Conservation (phyloP, 1,139 yeast species). For the Yamadazyma kanchanaburiensis region DNA sequence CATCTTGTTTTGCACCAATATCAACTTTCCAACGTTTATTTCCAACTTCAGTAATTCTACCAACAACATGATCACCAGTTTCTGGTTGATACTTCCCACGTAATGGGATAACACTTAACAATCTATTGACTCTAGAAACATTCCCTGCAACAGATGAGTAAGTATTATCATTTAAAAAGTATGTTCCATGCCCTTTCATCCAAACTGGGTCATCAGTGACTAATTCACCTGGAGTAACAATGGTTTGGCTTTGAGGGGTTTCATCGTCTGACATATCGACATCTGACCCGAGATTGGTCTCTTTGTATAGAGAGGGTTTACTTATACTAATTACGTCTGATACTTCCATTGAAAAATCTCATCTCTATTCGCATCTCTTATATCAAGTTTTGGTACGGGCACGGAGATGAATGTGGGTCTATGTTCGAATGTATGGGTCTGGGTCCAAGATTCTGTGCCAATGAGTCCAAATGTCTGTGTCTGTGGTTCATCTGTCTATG, state of each 20-base stretch:
- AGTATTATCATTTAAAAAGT: conserved; percentile 66
- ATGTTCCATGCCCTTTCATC: conserved; percentile 99
- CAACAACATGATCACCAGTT: conserved; percentile 94
- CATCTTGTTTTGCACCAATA: conserved; percentile 91
- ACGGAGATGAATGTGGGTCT: neutral
- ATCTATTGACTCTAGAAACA: conserved; percentile 79
- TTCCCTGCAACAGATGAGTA: conserved; percentile 93
- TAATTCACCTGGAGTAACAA: conserved; percentile 95
- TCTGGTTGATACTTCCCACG: conserved; percentile 88
- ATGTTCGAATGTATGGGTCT: no score
- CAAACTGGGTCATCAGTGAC: conserved; percentile 93
- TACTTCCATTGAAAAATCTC: conserved; percentile 23
- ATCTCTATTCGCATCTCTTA: neutral
- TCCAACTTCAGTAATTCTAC: conserved; percentile 92
- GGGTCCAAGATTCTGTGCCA: no score
- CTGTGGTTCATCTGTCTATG: no score
- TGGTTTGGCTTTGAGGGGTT: conserved; percentile 8
- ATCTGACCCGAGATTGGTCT: conserved; percentile 21
- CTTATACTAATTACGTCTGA: conserved; percentile 38
- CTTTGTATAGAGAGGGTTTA: conserved; percentile 20
- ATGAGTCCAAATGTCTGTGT: no score
- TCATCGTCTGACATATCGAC: conserved; percentile 32
- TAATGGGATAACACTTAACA: conserved; percentile 81
- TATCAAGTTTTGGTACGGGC: neutral
- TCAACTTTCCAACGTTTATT: conserved; percentile 96